phyloP scores from a whole-genome alignment of 73 alveolate genomes.

The Paramecium sexaurelia region DNA sequence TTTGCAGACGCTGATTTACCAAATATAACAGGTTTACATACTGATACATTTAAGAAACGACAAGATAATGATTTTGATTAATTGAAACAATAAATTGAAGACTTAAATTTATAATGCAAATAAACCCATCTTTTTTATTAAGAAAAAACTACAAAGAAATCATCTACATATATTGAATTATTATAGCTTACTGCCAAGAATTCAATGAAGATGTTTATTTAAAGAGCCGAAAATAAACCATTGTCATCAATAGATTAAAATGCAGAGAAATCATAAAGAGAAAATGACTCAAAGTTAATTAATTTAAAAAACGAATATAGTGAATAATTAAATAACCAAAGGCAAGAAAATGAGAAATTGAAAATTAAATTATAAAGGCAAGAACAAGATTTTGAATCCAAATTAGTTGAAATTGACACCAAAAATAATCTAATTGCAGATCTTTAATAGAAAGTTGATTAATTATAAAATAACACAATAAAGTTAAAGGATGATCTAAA shows the following conservation, averaged over 20 bases:
- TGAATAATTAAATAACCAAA: background rate
- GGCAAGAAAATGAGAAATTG: background rate
- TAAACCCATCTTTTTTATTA: constrained; percentile 27
- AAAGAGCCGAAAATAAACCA: constrained; percentile 16
- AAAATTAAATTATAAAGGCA: background rate
- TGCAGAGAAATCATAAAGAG: background rate
- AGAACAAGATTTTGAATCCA: background rate
- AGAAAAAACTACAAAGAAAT: background rate
- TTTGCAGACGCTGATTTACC: constrained; percentile 42
- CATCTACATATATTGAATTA: background rate
- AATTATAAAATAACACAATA: background rate
- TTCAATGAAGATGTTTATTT: constrained; percentile 45
- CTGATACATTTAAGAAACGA: background rate
- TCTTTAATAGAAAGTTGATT: background rate
- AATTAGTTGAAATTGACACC: background rate
- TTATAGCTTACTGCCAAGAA: constrained; percentile 25
- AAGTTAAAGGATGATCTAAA: constrained; percentile 29
- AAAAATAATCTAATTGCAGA: background rate
- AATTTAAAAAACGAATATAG: background rate
- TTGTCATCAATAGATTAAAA: background rate
- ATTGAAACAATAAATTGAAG: constrained; percentile 43
- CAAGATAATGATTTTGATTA: background rate
- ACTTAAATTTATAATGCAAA: background rate
- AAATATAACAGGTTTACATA: background rate
- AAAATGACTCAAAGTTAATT: background rate